Conservation (phyloP, 306 rosid species). For the Cercis canadensis region DNA sequence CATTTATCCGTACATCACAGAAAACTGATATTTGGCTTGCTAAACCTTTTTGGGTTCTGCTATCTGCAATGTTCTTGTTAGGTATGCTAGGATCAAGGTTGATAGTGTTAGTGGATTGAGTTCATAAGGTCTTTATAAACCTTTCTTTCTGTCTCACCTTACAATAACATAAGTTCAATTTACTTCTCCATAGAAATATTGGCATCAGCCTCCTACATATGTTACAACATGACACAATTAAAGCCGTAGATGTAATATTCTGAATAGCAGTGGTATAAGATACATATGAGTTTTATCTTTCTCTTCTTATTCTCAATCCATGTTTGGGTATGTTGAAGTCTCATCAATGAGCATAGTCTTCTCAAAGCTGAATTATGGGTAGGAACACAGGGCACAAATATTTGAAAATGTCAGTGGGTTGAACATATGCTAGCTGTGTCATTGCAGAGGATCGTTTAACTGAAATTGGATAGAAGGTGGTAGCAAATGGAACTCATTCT, state of each 20-base stretch:
- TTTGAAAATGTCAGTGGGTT: too few relatives aligned
- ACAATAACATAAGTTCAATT: neutral
- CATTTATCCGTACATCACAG: neutral
- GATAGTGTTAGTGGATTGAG: too few relatives aligned
- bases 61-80: too few relatives aligned
- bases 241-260: neutral
- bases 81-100: too few relatives aligned
- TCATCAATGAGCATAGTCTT: neutral
- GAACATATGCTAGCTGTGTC: too few relatives aligned
- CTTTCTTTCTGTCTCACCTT: neutral
- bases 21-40: conserved; percentile 4
- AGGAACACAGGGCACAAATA: neutral
- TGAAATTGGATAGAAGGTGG: too few relatives aligned
- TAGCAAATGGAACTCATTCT: too few relatives aligned
- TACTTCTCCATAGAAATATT: neutral
- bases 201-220: neutral
- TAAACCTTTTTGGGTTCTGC: too few relatives aligned
- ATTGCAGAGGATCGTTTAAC: too few relatives aligned
- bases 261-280: neutral
- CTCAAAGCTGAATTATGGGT: conserved; percentile 3
- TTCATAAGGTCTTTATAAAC: neutral
- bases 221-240: neutral
- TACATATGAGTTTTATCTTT: neutral
- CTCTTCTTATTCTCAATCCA: too few relatives aligned
- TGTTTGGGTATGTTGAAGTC: neutral